Evolutionary conservation across 2,329 filamentous ascomycete species (phyloP), one percentile per base, ranked within the genome.

Genomic region (Kalmusia sp.): DNA sequence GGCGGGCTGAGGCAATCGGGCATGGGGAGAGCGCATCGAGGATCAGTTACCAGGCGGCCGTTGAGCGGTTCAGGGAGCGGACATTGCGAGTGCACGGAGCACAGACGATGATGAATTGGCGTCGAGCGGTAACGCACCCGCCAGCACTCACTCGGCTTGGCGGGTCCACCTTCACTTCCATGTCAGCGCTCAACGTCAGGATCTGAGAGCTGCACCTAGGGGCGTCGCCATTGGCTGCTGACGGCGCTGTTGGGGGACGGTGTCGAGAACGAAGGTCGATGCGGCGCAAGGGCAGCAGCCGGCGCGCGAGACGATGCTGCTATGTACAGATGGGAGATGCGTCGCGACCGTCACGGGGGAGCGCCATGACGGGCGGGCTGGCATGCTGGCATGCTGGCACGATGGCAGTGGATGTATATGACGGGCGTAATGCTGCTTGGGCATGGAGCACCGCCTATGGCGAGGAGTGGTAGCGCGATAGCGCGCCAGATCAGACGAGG

Each of bases 31-130:
- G 34, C 6, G 34, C 24, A 38, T 50, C 54, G 52, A 45, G 50
- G 45, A 48, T 52, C 44, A 48, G 37, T 5, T 15, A 9, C 6
- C 52, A 51, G 27, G 40, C 39, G n/a, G 28, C 27, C 43, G 50
- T 40, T 35, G 49, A 43, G 41, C 24, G 44, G 44, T 25, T 31
- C 52, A 51, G 39, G 47, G 37, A 35, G 35, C 55, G 52, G 52
- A 52, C 52, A 55, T 52, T 54, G 48, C 37, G 30, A 27, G 25
- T 11, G 46, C 45, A 52, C 49, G 52, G 52, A 9, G 52, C 51
- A 6, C 12, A 35, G 15, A 22, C 30, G 49, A 55, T 51, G 51
- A 55, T 55, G 53, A 51, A 49, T 49, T 51, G 53, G 53, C 47
- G 51, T 37, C 38, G 33, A 46, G 50, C 46, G 21, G 33, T 27